Base-by-base conservation (phyloP, 805 yeast genomes). In the Nakazawaea laoshanensis region DNA sequence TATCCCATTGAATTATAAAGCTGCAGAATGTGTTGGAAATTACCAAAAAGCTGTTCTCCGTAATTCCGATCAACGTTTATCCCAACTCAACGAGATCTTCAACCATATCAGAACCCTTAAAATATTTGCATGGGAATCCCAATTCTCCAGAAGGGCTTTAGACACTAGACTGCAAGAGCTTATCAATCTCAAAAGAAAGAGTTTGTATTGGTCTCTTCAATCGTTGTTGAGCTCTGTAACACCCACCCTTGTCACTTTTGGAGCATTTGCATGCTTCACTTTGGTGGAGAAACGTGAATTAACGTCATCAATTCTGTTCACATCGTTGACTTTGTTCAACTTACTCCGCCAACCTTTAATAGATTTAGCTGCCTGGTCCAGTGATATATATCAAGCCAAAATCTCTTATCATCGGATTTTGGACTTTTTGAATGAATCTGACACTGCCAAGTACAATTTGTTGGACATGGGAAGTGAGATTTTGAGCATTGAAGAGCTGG, bases 251-350 rank as follows among this genome's bases (percentile, higher is more conserved):
- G 57, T 63, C 37, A 63, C 70, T 9, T 53, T 63, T 34, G 42
- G 59, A 25, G 58, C 68, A 4, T 64, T 64, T 48, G 63, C 61
- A 44, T 63, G 65, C 42, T 64, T 57, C 48, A 58, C 64, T 10
- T 45, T 62, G 11, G 41, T 64, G 29, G 61, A 61, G 36, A 65
- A 65, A 14, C 50, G 57, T 33, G 45, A 55, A 5, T 61, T 64
- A 48, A 63, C 67, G 14, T 63, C 69, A 0, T 67, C 70, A 17
- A 48, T 63, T 42, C 67, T 67, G 4, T 64, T 64, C 43, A 63
- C 70, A 21, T 51, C 70, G 0, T 59, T 64, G 44, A 63, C 70
- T 3, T 55, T 64, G 30, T 64, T 64, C 46, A 61, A 65, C 9
- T 54, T 64, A 39, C 58, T 64, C 44, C 57, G 69, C 46, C 46